Conservation (phyloP, 2,329 filamentous ascomycete species). For the Sporothrix globosa region DNA sequence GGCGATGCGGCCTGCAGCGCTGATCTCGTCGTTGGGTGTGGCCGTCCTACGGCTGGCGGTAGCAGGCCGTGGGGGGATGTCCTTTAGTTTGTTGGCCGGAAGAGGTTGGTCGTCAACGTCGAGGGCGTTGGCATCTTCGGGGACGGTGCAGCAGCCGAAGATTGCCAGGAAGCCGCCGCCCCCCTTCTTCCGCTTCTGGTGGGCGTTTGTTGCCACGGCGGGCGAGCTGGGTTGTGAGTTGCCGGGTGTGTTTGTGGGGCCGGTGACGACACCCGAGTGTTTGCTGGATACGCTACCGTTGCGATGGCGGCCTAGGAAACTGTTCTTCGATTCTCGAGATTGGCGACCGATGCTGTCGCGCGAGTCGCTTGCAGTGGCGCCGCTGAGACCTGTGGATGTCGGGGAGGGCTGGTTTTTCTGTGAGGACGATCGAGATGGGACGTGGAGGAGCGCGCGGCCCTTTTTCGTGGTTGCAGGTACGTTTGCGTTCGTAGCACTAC, state of each 20-base stretch:
- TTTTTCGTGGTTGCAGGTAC: slow-evolving; percentile 46
- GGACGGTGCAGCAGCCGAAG: slow-evolving; percentile 68
- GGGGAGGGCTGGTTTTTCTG: slow-evolving; percentile 63
- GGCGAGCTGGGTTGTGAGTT: slow-evolving; percentile 59
- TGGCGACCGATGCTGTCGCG: slow-evolving; percentile 65
- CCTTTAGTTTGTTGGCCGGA: slow-evolving; percentile 59
- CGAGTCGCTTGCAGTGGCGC: slow-evolving; percentile 61
- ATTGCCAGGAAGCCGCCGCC: slow-evolving; percentile 57
- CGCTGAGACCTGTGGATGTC: slow-evolving; percentile 63
- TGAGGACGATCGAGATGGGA: slow-evolving; percentile 65
- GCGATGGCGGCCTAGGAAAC: slow-evolving; percentile 63
- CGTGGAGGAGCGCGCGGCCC: slow-evolving; percentile 57
- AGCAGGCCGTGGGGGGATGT: slow-evolving; percentile 57
- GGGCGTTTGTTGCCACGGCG: slow-evolving; percentile 48
- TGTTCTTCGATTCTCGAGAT: slow-evolving; percentile 68
- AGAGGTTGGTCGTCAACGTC: slow-evolving; percentile 59
- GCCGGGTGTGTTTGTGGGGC: slow-evolving; percentile 54
- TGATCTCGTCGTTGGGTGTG: slow-evolving; percentile 56
- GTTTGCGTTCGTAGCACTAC: slow-evolving; percentile 29
- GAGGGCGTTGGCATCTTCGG: slow-evolving; percentile 60
- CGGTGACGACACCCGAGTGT: slow-evolving; percentile 59
- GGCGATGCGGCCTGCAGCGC: slow-evolving; percentile 47
- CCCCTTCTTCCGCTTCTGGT: slow-evolving; percentile 57
- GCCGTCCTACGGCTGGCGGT: slow-evolving; percentile 59
- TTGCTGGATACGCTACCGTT: slow-evolving; percentile 72